A percentile compares a stretch with the other conserved stretches of the same genome.
Evolutionary conservation across 2,329 filamentous ascomycete species (phyloP).

Genomic region (Pseudogymnoascus pannorum): DNA sequence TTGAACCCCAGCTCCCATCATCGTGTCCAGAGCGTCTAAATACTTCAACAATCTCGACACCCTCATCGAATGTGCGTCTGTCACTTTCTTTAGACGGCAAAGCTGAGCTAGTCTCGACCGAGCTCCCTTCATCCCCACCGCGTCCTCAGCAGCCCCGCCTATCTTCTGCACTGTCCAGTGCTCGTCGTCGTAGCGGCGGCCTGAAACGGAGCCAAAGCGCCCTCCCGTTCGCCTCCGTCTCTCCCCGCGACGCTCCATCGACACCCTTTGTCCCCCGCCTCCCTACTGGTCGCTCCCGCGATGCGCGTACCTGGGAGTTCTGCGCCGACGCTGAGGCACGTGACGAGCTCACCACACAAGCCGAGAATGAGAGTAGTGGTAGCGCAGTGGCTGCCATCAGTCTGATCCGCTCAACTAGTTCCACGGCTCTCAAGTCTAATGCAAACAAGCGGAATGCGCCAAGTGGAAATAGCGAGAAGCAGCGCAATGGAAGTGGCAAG

Average conservation of each 20-base stretch:
- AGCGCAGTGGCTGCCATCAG: constrained; percentile 77
- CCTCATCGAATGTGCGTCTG: constrained; percentile 50
- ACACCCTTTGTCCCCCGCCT: constrained; percentile 41
- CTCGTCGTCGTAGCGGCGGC: constrained; percentile 38
- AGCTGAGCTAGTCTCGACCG: constrained; percentile 70
- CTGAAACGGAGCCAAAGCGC: constrained; percentile 66
- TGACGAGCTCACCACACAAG: constrained; percentile 72
- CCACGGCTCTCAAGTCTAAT: constrained; percentile 44
- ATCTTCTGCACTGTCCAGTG: constrained; percentile 36
- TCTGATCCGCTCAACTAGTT: constrained; percentile 65
- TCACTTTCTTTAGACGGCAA: constrained; percentile 84
- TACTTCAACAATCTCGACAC: constrained; percentile 14
- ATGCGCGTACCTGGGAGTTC: constrained; percentile 86
- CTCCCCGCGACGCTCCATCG: constrained; percentile 39
- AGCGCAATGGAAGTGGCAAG: constrained; percentile 38
- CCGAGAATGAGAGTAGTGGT: constrained; percentile 71
- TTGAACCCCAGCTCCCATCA: constrained; percentile 19
- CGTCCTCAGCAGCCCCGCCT: constrained; percentile 45
- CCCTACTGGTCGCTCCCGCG: constrained; percentile 67
- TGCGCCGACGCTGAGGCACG: constrained; percentile 76
- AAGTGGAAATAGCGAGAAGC: constrained; percentile 27
- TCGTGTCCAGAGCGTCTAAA: constrained; percentile 26
- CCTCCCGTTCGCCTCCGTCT: constrained; percentile 49
- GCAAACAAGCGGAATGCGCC: constrained; percentile 57
- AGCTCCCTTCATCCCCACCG: constrained; percentile 63